A percentile compares a stretch with the other conserved stretches of the same genome.
Evolutionary conservation across 352 stramenopile species (phyloP).

Genomic region (Pilasporangium apinafurcum): DNA sequence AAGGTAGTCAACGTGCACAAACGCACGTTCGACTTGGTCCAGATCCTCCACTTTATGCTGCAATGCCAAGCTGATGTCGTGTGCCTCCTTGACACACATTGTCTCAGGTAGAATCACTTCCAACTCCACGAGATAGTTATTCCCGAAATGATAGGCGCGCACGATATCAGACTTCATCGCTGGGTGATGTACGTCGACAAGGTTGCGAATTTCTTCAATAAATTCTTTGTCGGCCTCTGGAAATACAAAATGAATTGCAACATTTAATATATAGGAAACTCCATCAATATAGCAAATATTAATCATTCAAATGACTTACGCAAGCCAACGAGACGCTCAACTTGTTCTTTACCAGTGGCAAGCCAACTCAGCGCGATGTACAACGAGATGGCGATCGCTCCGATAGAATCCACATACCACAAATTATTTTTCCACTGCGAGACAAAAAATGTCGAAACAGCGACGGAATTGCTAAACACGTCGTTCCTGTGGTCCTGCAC

Average conservation of each 20-base stretch:
- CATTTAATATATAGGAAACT: no score
- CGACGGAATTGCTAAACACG: slow-evolving; percentile 91
- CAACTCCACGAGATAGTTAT: slow-evolving; percentile 92
- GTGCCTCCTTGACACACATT: slow-evolving; percentile 90
- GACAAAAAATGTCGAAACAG: slow-evolving; percentile 75
- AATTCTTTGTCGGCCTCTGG: slow-evolving; percentile 89
- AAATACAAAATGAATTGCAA: background rate
- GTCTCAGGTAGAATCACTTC: slow-evolving; percentile 82
- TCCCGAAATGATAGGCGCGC: slow-evolving; percentile 95
- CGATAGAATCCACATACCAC: slow-evolving; percentile 93
- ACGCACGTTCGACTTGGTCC: slow-evolving; percentile 95
- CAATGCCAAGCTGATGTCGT: slow-evolving; percentile 96
- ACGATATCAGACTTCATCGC: slow-evolving; percentile 92
- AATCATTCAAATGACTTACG: slow-evolving; percentile 32
- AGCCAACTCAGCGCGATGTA: slow-evolving; percentile 97
- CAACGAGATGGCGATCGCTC: slow-evolving; percentile 93
- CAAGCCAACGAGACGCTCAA: slow-evolving; percentile 85
- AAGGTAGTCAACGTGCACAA: slow-evolving; percentile 97
- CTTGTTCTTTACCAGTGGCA: slow-evolving; percentile 93
- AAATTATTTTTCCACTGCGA: slow-evolving; percentile 60
- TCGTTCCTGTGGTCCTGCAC: slow-evolving; percentile 96
- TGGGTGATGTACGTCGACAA: slow-evolving; percentile 85
- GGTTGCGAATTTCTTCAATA: slow-evolving; percentile 87
- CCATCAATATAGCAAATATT: slow-evolving; percentile 1
- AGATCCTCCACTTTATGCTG: slow-evolving; percentile 95